Percentiles rank a stretch among this genome's conserved stretches.
Conservation (phyloP, 176 grass and related monocot genomes). For the Oryza punctata region DNA sequence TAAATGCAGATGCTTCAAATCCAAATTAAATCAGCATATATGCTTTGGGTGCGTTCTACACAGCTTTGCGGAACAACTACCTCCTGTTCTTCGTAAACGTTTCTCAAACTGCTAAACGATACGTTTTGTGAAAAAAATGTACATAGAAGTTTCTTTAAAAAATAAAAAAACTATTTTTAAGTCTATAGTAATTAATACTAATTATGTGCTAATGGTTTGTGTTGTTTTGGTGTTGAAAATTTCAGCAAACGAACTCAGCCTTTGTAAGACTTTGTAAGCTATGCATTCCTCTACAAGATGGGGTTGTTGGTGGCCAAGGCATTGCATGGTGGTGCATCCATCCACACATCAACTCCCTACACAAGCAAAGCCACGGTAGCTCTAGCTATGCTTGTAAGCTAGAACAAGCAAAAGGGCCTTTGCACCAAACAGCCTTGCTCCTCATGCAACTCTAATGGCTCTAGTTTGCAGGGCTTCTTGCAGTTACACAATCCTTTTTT, state of each 20-base stretch:
- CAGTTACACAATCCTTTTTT: constrained; percentile 4
- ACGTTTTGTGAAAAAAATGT: no score
- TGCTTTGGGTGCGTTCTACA: not conserved
- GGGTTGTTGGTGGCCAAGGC: constrained; percentile 31
- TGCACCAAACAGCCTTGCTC: constrained; percentile 61
- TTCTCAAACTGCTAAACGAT: no score
- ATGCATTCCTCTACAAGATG: constrained; percentile 27
- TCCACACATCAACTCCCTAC: constrained; percentile 17
- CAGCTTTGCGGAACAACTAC: no score
- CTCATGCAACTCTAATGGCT: constrained; percentile 24
- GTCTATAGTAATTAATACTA: no score
- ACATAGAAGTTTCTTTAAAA: no score
- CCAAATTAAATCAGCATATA: not conserved
- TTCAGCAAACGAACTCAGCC: no score
- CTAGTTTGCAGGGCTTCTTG: not conserved
- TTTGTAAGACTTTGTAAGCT: not conserved
- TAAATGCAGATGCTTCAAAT: not conserved
- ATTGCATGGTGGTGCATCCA: constrained; percentile 32
- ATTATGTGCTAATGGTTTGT: no score
- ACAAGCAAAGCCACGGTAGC: constrained; percentile 26
- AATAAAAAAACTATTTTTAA: no score
- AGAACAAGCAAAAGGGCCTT: constrained; percentile 36
- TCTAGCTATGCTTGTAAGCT: constrained; percentile 40
- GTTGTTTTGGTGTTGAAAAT: no score
- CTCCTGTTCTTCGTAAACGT: no score